Base-by-base conservation (phyloP, 805 yeast genomes). In the Candida chauliodis region DNA sequence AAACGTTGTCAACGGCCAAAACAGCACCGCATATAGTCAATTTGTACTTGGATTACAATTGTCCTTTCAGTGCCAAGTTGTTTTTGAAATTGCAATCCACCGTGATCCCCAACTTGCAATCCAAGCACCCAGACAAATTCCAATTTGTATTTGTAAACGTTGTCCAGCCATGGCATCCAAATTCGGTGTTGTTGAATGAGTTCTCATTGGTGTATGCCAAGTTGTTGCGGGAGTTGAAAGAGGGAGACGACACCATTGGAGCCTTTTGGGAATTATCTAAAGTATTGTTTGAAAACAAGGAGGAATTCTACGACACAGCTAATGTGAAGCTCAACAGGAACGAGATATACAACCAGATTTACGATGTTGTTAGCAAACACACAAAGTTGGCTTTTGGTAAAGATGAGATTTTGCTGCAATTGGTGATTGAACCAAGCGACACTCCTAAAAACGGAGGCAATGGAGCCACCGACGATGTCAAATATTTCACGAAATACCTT, bases 151-250 rank as follows among this genome's bases (percentile, higher is more conserved):
- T 82, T 57, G 73, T 79, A 44, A 82, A 85, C 52, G 88, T 81
- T 28, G 69, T 84, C n/a, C 96, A 88, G 64, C 93, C 95, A 47
- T 88, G 95, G 95, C 96, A 88, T 56, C 81, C 90, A 30, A 76
- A 79, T 40, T 81, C 91, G 1, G 73, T 76, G 4, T 59, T 77
- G 25, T 65, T 79, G 27, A 82, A 83, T 55, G 95, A 88, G 53
- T 83, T 84, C 29, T 71, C 84, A 0, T 57, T 88, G 18, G 89
- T 81, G 0, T 79, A 81, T 21, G 84, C 84, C n/a, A 64, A 73
- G 34, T 78, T 83, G 55, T 75, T 87, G 73, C 47, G 63, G 30
- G 59, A 56, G 18, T 32, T 30, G 4, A 41, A 46, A 21, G 47
- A 36, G 8, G 35, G 34, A 15, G 43, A 46, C 4, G 50, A 46